Evolutionary conservation across 2,329 filamentous ascomycete species (phyloP).

Genomic region (Apiospora marii): DNA sequence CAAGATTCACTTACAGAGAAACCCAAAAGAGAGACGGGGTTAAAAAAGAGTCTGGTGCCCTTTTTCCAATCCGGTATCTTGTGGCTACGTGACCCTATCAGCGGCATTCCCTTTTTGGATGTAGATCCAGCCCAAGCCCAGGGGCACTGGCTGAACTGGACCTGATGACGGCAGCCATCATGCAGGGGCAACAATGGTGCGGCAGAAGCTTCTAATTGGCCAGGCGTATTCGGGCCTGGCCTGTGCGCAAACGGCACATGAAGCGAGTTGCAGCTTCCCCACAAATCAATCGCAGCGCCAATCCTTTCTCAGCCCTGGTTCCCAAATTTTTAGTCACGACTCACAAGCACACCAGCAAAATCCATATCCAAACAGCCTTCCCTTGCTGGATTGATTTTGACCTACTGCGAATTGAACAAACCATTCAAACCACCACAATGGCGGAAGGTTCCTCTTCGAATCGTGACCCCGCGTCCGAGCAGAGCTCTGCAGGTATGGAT

Average conservation of each 20-base stretch:
- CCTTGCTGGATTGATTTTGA: neutral
- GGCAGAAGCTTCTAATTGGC: too few relatives aligned
- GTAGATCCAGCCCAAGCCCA: too few relatives aligned
- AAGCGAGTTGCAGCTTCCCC: neutral
- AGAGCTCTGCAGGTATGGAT: conserved; percentile 5
- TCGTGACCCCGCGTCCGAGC: conserved; percentile 10
- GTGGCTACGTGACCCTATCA: too few relatives aligned
- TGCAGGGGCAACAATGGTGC: too few relatives aligned
- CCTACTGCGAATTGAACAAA: neutral
- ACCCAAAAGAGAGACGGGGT: too few relatives aligned
- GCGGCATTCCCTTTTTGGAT: too few relatives aligned
- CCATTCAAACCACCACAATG: conserved; percentile 3
- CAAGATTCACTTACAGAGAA: too few relatives aligned
- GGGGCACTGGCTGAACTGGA: too few relatives aligned
- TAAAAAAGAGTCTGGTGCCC: too few relatives aligned
- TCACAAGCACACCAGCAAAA: neutral
- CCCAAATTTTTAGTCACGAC: neutral
- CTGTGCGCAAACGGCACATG: neutral
- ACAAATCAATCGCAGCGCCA: conserved; percentile 16
- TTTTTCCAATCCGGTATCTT: too few relatives aligned
- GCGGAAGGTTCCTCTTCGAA: conserved; percentile 9
- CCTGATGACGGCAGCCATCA: too few relatives aligned
- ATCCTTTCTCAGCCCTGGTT: conserved; percentile 16
- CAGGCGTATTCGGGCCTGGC: neutral
- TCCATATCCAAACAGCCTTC: neutral